A percentile compares a stretch with the other conserved stretches of the same genome.
These are phyloP conservation scores for Rhizopogon vulgaris DNA, from an alignment of 768 basidiomycete species.

Conservation along the genomic window DNA sequence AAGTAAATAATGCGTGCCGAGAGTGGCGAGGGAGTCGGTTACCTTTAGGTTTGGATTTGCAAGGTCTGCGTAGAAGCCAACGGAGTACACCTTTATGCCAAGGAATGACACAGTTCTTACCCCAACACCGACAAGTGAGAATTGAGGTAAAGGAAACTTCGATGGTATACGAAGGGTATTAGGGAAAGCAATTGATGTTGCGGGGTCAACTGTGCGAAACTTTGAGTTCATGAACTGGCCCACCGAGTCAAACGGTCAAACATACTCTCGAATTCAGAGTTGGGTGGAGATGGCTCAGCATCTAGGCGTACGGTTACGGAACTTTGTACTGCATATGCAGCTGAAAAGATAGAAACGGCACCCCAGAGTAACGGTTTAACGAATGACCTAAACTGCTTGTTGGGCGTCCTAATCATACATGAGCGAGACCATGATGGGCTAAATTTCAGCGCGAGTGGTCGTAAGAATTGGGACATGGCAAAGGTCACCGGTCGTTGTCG, in stretches of 20 bases:
- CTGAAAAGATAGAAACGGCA: slow-evolving; percentile 26
- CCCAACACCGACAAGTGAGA: slow-evolving; percentile 77
- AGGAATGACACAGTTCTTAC: slow-evolving; percentile 88
- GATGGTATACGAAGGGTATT: slow-evolving; percentile 57
- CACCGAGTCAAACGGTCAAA: background rate
- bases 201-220: slow-evolving; percentile 53
- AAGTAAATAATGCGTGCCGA: background rate
- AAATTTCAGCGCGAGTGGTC: background rate
- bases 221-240: background rate
- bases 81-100: slow-evolving; percentile 81
- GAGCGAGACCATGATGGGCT: slow-evolving; percentile 4
- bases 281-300: slow-evolving; percentile 19
- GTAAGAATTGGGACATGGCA: slow-evolving; percentile 1
- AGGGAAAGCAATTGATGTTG: slow-evolving; percentile 70
- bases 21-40: slow-evolving; percentile 8
- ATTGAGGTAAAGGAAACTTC: slow-evolving; percentile 51
- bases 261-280: slow-evolving; percentile 19
- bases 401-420: background rate
- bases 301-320: slow-evolving; percentile 39
- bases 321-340: slow-evolving; percentile 20
- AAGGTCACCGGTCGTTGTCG: background rate
- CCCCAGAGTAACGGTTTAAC: slow-evolving; percentile 25
- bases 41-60: slow-evolving; percentile 58
- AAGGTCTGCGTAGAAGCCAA: slow-evolving; percentile 86
- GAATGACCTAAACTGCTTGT: slow-evolving; percentile 5